A percentile compares a stretch with the other conserved stretches of the same genome.
These are phyloP conservation scores for Gleditsia sinensis DNA, from an alignment of 306 rosid species.

Conservation along the genomic window DNA sequence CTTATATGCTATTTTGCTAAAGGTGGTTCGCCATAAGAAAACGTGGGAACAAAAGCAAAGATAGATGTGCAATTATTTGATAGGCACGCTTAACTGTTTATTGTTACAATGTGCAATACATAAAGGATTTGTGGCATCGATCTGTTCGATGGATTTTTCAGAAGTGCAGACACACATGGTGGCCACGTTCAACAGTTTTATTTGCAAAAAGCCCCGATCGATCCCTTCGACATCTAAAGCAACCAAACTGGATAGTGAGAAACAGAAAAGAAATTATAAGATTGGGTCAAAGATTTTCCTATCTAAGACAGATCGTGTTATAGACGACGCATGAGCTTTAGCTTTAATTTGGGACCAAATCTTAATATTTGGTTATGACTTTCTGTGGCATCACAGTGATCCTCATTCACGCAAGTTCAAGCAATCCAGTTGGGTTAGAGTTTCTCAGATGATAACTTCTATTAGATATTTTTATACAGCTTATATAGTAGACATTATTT, in stretches of 20 bases:
- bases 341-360: constrained; percentile 21
- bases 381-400: constrained; percentile 35
- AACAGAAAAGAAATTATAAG: constrained; percentile 4
- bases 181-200: constrained; percentile 32
- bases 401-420: constrained; percentile 22
- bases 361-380: not conserved
- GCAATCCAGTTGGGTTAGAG: too few relatives aligned
- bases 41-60: constrained; percentile 34
- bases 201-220: constrained; percentile 7
- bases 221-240: constrained; percentile 21
- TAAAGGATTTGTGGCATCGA: constrained; percentile 30
- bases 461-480: too few relatives aligned
- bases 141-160: constrained; percentile 31
- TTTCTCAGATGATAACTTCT: too few relatives aligned
- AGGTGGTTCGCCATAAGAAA: constrained; percentile 32
- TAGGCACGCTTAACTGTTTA: constrained; percentile 42
- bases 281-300: constrained; percentile 32
- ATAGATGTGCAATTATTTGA: constrained; percentile 50
- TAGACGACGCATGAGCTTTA: constrained; percentile 18
- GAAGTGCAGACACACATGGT: constrained; percentile 38
- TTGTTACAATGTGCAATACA: constrained; percentile 4
- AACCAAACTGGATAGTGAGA: not conserved
- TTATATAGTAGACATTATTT: too few relatives aligned
- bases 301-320: not conserved
- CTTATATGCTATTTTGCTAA: constrained; percentile 21